phyloP scores from a whole-genome alignment of 1,284 basidiomycete genomes.

The Puccinia coronata region DNA sequence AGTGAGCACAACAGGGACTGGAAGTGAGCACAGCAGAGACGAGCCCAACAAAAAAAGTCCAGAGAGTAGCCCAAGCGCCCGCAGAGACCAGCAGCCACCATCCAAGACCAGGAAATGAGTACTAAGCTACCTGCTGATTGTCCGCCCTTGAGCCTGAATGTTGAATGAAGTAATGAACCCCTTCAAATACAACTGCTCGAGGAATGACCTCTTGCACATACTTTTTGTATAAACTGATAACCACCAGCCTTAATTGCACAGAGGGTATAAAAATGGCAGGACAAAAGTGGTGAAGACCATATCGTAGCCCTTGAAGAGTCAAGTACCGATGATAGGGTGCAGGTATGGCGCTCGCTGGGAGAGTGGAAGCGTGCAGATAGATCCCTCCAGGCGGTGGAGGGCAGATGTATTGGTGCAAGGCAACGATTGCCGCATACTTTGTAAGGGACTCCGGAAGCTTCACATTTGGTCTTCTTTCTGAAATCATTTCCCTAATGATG shows the following conservation, averaged over 20 bases:
- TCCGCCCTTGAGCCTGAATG: too few species aligned
- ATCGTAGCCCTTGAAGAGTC: neutral
- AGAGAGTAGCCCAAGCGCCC: too few species aligned
- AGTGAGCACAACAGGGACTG: too few species aligned
- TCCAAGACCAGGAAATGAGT: too few species aligned
- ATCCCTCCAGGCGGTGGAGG: neutral
- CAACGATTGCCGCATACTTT: neutral
- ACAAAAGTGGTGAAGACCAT: neutral
- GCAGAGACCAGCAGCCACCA: too few species aligned
- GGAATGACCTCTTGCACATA: neutral
- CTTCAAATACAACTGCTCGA: neutral
- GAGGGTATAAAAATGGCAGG: neutral
- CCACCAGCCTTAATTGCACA: neutral
- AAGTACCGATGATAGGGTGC: neutral
- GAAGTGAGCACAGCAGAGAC: too few species aligned
- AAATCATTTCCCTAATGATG: neutral
- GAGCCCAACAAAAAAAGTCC: too few species aligned
- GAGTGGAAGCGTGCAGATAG: neutral
- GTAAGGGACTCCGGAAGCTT: neutral
- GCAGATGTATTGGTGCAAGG: neutral
- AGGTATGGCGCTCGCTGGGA: neutral
- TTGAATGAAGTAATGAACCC: neutral
- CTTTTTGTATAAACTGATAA: neutral
- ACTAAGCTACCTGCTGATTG: too few species aligned
- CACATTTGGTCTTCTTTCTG: neutral